phyloP scores from a whole-genome alignment of 1,284 basidiomycete genomes.

The Ceratobasidium sp. region DNA sequence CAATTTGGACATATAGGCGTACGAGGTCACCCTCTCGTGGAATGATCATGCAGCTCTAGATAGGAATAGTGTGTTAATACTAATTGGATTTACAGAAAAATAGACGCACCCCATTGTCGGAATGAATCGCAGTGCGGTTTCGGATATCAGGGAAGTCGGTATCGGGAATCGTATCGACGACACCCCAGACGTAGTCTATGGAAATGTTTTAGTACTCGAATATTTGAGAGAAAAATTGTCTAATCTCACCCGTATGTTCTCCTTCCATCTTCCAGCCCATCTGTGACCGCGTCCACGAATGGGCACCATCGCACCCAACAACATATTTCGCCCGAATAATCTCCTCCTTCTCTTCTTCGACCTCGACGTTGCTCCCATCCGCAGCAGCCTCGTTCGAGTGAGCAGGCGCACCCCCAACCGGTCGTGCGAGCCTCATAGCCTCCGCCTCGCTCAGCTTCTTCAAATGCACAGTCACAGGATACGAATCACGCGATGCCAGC shows the following conservation, averaged over 20 bases:
- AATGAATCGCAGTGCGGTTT: conserved; percentile 72
- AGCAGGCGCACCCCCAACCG: conserved; percentile 28
- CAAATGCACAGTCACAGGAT: conserved; percentile 66
- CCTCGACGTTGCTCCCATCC: conserved; percentile 31
- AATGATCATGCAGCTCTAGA: conserved; percentile 70
- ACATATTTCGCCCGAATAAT: conserved; percentile 68
- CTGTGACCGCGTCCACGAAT: conserved; percentile 80
- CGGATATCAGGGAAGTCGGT: conserved; percentile 87
- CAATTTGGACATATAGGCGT: conserved; percentile 79
- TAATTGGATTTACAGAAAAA: conserved; percentile 49
- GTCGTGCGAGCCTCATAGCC: conserved; percentile 24
- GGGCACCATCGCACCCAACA: conserved; percentile 77
- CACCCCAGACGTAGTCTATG: conserved; percentile 79
- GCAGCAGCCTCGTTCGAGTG: conserved; percentile 39
- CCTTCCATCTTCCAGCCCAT: conserved; percentile 80
- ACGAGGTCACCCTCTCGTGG: conserved; percentile 61
- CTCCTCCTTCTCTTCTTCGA: conserved; percentile 55
- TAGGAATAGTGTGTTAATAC: conserved; percentile 1
- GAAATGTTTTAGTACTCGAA: neutral
- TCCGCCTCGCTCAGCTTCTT: conserved; percentile 39
- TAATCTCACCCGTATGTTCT: conserved; percentile 69
- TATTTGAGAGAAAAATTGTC: conserved; percentile 38
- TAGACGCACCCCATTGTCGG: conserved; percentile 58
- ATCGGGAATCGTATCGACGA: conserved; percentile 73
- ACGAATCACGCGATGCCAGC: conserved; percentile 59